A percentile compares a stretch with the other conserved stretches of the same genome.
These are phyloP conservation scores for Diaporthe sp. DNA, from an alignment of 2,329 filamentous ascomycete species.

Conservation along the genomic window DNA sequence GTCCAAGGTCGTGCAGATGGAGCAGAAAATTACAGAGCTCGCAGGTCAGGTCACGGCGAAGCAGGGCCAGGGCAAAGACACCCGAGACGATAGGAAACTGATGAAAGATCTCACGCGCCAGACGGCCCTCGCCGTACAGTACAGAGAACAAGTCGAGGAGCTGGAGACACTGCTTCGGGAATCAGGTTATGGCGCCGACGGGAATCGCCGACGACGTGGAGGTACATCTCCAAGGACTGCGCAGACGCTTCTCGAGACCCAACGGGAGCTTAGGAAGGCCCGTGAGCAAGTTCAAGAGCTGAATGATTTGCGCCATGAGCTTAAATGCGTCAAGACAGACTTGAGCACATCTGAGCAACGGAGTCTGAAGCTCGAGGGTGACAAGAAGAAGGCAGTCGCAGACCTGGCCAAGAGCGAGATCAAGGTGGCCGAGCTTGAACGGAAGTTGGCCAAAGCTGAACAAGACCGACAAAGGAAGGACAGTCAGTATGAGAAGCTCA, in stretches of 20 bases:
- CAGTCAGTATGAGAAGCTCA: constrained; percentile 56
- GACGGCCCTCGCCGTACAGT: constrained; percentile 70
- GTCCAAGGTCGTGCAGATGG: constrained; percentile 74
- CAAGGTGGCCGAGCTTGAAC: constrained; percentile 50
- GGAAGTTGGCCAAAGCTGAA: constrained; percentile 45
- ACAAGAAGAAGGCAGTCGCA: constrained; percentile 51
- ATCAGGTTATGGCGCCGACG: constrained; percentile 50
- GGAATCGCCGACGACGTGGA: constrained; percentile 52
- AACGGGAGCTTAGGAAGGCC: constrained; percentile 68
- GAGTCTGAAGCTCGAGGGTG: constrained; percentile 54
- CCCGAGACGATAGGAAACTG: constrained; percentile 61
- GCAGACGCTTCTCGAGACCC: constrained; percentile 65
- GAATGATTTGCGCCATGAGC: constrained; percentile 65
- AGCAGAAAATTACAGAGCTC: constrained; percentile 72
- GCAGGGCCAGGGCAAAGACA: constrained; percentile 54
- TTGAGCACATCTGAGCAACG: constrained; percentile 64
- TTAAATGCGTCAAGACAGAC: constrained; percentile 65
- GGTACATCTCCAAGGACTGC: constrained; percentile 65
- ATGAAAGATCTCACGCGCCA: constrained; percentile 70
- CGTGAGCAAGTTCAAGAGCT: constrained; percentile 68
- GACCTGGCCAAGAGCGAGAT: constrained; percentile 49
- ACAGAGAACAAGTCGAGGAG: constrained; percentile 71
- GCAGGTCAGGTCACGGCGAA: constrained; percentile 66
- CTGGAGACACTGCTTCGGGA: constrained; percentile 66
- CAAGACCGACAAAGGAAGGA: constrained; percentile 47